phyloP scores from a whole-genome alignment of 768 basidiomycete genomes.

The Lentinula edodes region DNA sequence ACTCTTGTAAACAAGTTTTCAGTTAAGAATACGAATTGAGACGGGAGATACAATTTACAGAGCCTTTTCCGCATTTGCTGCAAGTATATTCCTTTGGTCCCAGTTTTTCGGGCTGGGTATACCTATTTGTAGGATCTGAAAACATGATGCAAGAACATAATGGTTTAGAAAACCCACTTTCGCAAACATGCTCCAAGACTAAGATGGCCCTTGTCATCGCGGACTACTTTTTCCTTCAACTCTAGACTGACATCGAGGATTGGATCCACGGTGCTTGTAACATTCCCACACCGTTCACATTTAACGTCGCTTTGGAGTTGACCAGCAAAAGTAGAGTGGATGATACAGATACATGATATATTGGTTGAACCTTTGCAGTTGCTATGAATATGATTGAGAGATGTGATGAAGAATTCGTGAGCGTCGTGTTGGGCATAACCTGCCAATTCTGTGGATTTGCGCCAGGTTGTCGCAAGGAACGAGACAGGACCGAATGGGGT shows the following conservation, averaged over 20 bases:
- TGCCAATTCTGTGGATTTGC: constrained; percentile 69
- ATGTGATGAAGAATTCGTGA: constrained; percentile 81
- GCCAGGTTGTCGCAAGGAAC: constrained; percentile 84
- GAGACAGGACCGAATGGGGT: constrained; percentile 75
- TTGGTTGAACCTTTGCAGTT: constrained; percentile 72
- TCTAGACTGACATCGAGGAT: constrained; percentile 91
- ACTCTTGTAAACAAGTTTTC: constrained; percentile 37
- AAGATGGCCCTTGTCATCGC: neutral
- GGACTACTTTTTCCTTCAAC: constrained; percentile 37
- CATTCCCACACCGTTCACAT: constrained; percentile 79
- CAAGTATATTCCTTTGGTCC: constrained; percentile 82
- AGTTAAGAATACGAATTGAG: constrained; percentile 2
- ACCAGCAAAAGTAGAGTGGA: constrained; percentile 88
- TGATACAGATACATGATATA: constrained; percentile 82
- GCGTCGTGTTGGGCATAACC: constrained; percentile 96
- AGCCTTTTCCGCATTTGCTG: constrained; percentile 68
- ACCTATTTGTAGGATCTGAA: constrained; percentile 38
- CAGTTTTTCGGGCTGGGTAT: constrained; percentile 81
- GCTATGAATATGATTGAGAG: constrained; percentile 82
- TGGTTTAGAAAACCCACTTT: constrained; percentile 28
- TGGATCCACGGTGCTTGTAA: constrained; percentile 78
- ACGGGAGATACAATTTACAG: constrained; percentile 34
- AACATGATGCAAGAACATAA: neutral
- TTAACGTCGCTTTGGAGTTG: constrained; percentile 83
- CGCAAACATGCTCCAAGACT: constrained; percentile 64